Percentiles rank a stretch among this genome's conserved stretches.
These are phyloP conservation scores for Lachnellula suecica DNA, from an alignment of 2,329 filamentous ascomycete genomes.

Conservation along the genomic window DNA sequence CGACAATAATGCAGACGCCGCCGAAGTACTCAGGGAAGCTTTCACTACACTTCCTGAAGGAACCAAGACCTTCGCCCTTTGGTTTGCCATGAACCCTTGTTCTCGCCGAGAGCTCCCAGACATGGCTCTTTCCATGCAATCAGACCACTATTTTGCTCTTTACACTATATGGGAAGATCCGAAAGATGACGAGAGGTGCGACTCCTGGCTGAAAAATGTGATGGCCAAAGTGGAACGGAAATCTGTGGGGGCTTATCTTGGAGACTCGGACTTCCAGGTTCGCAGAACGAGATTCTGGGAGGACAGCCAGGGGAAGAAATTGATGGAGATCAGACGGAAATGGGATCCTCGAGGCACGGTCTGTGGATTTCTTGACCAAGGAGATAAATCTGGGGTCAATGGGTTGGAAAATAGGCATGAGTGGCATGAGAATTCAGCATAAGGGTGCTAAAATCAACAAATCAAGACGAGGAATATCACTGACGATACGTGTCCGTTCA, in stretches of 20 bases:
- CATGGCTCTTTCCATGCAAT: slow-evolving; percentile 55
- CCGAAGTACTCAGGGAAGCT: slow-evolving; percentile 42
- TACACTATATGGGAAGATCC: slow-evolving; percentile 51
- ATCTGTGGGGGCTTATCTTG: slow-evolving; percentile 51
- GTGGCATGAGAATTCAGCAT: slow-evolving; percentile 23
- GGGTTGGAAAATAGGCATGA: slow-evolving; percentile 44
- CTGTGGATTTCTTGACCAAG: slow-evolving; percentile 45
- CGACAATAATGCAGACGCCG: slow-evolving; percentile 44
- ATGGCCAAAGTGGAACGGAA: slow-evolving; percentile 41
- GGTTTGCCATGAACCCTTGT: slow-evolving; percentile 50
- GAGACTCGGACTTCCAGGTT: slow-evolving; percentile 52
- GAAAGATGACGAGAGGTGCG: slow-evolving; percentile 43
- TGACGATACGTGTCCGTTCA: too few species aligned
- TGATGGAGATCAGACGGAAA: slow-evolving; percentile 43
- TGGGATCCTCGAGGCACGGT: slow-evolving; percentile 44
- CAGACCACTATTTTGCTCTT: slow-evolving; percentile 55
- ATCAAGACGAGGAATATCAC: too few species aligned
- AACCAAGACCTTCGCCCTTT: slow-evolving; percentile 45
- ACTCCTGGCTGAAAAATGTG: slow-evolving; percentile 42
- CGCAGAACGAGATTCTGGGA: slow-evolving; percentile 49
- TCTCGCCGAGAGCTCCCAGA: slow-evolving; percentile 41
- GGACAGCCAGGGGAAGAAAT: slow-evolving; percentile 37
- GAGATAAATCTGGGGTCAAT: slow-evolving; percentile 40
- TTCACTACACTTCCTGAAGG: slow-evolving; percentile 46
- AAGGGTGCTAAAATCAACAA: neutral